phyloP scores from a whole-genome alignment of 1,284 basidiomycete genomes.

The Bjerkandera adusta region DNA sequence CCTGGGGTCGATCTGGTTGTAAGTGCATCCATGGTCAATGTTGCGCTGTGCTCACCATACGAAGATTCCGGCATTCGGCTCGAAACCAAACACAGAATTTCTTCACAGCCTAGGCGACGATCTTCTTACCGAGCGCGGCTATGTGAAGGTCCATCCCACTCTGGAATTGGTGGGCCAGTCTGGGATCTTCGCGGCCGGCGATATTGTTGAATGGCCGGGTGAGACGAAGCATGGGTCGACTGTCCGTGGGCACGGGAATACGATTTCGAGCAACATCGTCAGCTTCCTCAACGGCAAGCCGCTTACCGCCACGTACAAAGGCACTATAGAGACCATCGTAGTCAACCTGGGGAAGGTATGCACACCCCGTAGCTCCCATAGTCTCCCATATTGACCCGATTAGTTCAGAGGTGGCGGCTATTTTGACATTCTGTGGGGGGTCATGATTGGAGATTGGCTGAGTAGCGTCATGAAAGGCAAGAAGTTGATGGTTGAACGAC shows the following conservation, averaged over 20 bases:
- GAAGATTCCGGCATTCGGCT: constrained; percentile 49
- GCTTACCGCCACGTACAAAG: constrained; percentile 45
- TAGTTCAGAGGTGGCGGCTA: constrained; percentile 15
- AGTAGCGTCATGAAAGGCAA: constrained; percentile 15
- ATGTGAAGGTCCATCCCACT: constrained; percentile 48
- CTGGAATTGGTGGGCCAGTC: constrained; percentile 50
- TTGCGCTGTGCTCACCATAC: background rate
- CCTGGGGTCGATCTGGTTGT: constrained; percentile 56
- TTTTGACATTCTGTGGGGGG: constrained; percentile 18
- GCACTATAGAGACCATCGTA: constrained; percentile 48
- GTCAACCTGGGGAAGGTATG: constrained; percentile 58
- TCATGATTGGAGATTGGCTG: constrained; percentile 16
- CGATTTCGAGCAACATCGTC: constrained; percentile 47
- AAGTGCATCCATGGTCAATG: constrained; percentile 23
- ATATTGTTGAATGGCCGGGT: constrained; percentile 56
- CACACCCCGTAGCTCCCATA: too few relatives aligned
- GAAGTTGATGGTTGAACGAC: constrained; percentile 10
- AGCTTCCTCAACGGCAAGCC: constrained; percentile 36
- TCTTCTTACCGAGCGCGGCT: constrained; percentile 39
- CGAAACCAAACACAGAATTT: constrained; percentile 49
- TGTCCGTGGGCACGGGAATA: constrained; percentile 42
- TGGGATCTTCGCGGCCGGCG: constrained; percentile 57
- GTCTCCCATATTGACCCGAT: background rate
- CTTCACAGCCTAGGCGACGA: constrained; percentile 41
- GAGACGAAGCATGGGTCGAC: too few relatives aligned